phyloP scores from a whole-genome alignment of 768 basidiomycete genomes.

The Kwoniella pini region DNA sequence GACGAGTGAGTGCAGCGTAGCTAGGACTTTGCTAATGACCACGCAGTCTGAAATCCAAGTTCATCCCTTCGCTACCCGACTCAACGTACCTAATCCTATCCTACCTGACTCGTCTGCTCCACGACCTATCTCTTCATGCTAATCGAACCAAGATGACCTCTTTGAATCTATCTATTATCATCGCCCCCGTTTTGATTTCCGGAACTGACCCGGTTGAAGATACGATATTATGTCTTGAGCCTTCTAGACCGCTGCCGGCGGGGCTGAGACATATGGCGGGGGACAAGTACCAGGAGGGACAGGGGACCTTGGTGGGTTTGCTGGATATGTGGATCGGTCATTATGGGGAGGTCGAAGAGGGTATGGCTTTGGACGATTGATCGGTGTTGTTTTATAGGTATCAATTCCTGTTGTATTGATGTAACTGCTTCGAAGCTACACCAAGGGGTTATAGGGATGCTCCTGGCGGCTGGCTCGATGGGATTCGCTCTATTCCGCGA shows the following conservation, averaged over 20 bases:
- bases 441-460: no score
- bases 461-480: no score
- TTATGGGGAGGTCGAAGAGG: background rate
- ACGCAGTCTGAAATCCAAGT: constrained; percentile 13
- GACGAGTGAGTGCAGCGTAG: constrained; percentile 35
- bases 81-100: constrained; percentile 4
- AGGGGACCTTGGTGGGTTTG: constrained; percentile 32
- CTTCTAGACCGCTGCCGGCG: constrained; percentile 33
- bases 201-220: constrained; percentile 41
- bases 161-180: constrained; percentile 33
- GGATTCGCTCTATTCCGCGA: no score
- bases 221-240: constrained; percentile 35
- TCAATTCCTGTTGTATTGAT: no score
- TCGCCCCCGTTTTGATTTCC: constrained; percentile 37
- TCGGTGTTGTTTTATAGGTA: no score
- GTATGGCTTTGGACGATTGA: no score
- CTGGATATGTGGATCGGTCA: constrained; percentile 33
- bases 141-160: constrained; percentile 34
- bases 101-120: constrained; percentile 22
- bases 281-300: background rate
- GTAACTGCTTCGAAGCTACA: no score
- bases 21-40: background rate
- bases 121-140: constrained; percentile 22
- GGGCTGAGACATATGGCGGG: constrained; percentile 25
- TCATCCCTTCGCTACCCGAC: constrained; percentile 23